Conservation (phyloP, 2,329 filamentous ascomycete genomes). For the Monosporascus sp. region DNA sequence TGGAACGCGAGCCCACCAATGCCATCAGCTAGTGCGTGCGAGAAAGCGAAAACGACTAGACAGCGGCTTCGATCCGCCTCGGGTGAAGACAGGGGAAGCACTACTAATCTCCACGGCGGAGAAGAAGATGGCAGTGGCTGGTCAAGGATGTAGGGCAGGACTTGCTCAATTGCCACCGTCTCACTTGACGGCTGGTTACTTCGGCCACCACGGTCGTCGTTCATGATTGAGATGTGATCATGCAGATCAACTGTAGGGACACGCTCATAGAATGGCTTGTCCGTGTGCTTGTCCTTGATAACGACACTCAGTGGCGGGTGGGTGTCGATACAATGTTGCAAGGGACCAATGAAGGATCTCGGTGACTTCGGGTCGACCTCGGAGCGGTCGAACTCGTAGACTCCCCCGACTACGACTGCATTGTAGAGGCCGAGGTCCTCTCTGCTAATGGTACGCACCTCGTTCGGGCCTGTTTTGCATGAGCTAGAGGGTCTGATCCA, state of each 20-base stretch:
- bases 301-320: constrained; percentile 33
- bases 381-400: constrained; percentile 22
- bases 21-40: constrained; percentile 40
- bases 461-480: constrained; percentile 6
- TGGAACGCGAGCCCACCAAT: constrained; percentile 38
- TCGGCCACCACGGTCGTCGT: background rate
- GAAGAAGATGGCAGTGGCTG: constrained; percentile 20
- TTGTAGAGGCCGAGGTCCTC: constrained; percentile 36
- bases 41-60: constrained; percentile 36
- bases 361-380: constrained; percentile 11
- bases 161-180: constrained; percentile 14
- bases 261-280: constrained; percentile 29
- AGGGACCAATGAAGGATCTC: constrained; percentile 22
- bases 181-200: background rate
- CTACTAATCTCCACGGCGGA: constrained; percentile 39
- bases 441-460: constrained; percentile 34
- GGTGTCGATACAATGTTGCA: constrained; percentile 32
- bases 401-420: constrained; percentile 30
- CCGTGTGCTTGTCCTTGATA: constrained; percentile 29
- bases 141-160: constrained; percentile 28
- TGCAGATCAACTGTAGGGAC: constrained; percentile 28
- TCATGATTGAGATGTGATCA: constrained; percentile 32
- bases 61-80: constrained; percentile 7
- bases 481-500: too few relatives aligned
- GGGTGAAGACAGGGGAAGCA: constrained; percentile 23